Conservation (phyloP, 345 rosid species). For the Syzygium oleosum region DNA sequence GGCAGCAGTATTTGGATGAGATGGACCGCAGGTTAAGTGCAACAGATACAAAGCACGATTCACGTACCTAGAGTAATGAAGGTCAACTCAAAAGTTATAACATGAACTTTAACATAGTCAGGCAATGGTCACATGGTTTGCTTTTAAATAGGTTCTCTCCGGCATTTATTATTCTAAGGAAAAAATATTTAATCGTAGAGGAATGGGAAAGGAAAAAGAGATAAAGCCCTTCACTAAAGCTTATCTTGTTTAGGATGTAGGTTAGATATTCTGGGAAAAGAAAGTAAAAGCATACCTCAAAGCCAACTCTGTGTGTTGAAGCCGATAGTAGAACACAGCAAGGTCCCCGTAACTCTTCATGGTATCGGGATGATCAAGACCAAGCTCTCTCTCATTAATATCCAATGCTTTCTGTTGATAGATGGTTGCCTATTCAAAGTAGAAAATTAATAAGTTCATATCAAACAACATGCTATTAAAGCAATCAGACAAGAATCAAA, state of each 20-base stretch:
- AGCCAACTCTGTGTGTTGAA: constrained; percentile 94
- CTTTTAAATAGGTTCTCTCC: not conserved
- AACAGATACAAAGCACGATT: constrained; percentile 91
- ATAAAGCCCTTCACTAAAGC: not conserved
- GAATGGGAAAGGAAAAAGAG: not conserved
- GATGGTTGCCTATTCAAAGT: constrained; percentile 64
- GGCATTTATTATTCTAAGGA: not conserved
- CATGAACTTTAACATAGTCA: not conserved
- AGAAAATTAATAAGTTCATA: not conserved
- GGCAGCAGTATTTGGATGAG: constrained; percentile 98
- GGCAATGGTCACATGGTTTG: not conserved
- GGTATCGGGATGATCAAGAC: constrained; percentile 98
- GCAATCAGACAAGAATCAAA: not conserved
- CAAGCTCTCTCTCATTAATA: constrained; percentile 97
- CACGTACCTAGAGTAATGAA: constrained; percentile 59
- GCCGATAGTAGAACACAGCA: constrained; percentile 97
- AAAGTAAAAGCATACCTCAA: constrained; percentile 59
- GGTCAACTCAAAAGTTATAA: not conserved
- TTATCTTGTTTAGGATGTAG: not conserved
- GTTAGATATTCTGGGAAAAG: constrained; percentile 1
- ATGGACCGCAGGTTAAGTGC: constrained; percentile 90
- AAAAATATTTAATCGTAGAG: not conserved
- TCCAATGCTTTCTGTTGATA: constrained; percentile 97
- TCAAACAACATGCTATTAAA: not conserved
- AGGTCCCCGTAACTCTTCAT: constrained; percentile 99